Base-by-base conservation (phyloP, 768 basidiomycete genomes). In the Polyporus arcularius region DNA sequence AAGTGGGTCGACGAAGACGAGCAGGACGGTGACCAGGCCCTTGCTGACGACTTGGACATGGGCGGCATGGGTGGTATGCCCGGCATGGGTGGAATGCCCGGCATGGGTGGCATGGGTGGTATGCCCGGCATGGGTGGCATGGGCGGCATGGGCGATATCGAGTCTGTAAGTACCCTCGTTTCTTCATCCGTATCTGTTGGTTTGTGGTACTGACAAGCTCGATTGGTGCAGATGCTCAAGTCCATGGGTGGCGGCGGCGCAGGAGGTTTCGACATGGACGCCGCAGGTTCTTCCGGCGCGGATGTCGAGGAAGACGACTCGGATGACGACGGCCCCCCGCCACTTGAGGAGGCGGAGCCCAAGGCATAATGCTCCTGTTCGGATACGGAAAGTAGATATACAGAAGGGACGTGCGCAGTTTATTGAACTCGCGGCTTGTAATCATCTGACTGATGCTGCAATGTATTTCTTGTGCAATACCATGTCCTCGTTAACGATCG, bases 1-100 rank as follows among this genome's bases (percentile, higher is more conserved):
- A 96, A 92, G 78, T 98, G 95, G 95, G 89, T 90, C 43, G 96
- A 98, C 70, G 96, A 98, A 78, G 96, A 98, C 71, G 96, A 98
- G 73, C 96, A 98, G 76, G 90, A 92, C 42, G 89, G 80, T 53
- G 82, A 75, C 26, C 66, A 73, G 1, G 70, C 77, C n/a, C 72
- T 75, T 2, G 81, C 79, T 10, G 84, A 80, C 0, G 85, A 87
- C 2, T 61, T 70, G 4, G 62, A 71, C 38, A 58, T 67, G 45
- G 74, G 75, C 42, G 77, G 72, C 26, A 72, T 75, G 58, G 68
- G 64, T 15, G 78, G 75, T 8, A 71, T 72, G 70, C 58, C 72
- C 9, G 78, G 81, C 0, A 83, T 85, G 81, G 79, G 77, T 4
- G 85, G 84, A 1, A 84, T 85, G 79, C 77, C 80, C 0, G 80